Evolutionary conservation across 1,284 basidiomycete species (phyloP), one percentile per base, ranked within the genome.

Genomic region (Ceratobasidium sp.): DNA sequence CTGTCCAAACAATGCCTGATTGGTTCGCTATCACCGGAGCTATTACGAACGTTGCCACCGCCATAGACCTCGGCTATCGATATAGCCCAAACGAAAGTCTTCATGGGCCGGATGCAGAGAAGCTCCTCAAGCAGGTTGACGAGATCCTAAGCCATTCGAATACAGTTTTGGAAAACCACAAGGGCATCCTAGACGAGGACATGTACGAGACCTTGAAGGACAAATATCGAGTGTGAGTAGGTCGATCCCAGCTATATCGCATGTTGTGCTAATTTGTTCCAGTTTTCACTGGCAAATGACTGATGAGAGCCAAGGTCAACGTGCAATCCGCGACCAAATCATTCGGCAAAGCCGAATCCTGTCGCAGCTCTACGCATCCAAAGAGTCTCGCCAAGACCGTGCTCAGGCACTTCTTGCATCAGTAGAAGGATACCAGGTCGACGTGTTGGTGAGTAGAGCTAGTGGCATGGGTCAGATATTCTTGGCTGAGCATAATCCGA

Each of bases 241-340:
- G 27, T 22, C 13, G 19, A 19, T 59, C 29, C 29, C 7, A 27
- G 13, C 39, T 19, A 37, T 29, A 16, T 24, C 19, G 19, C 9
- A 14, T 51, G 29, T 16, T 37, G 49, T 22, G 69, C 58, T 72
- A 19, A 72, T 0, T 22, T 43, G 1, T 16, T 29, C 29, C 34
- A 72, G 69, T 13, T 49, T 46, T n/a, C 69, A 72, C 39, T 72
- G 69, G 69, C 69, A 72, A 53, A 72, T 72, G 69, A 48, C 56
- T 2, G 48, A 72, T 19, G 56, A 72, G 24, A 31, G 43, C 31
- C 69, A 72, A 61, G 69, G 41, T 0, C 24, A 61, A 2, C 69
- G 69, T 27, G 69, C 69, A 5, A 61, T 46, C 37, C 24, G 41
- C 2, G 69, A 72, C 19, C 22, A 61, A 37, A 58, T 59, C 69